Evolutionary conservation across 2,329 filamentous ascomycete genomes (phyloP).

Genomic region (Cylindrodendrum hubeiense): DNA sequence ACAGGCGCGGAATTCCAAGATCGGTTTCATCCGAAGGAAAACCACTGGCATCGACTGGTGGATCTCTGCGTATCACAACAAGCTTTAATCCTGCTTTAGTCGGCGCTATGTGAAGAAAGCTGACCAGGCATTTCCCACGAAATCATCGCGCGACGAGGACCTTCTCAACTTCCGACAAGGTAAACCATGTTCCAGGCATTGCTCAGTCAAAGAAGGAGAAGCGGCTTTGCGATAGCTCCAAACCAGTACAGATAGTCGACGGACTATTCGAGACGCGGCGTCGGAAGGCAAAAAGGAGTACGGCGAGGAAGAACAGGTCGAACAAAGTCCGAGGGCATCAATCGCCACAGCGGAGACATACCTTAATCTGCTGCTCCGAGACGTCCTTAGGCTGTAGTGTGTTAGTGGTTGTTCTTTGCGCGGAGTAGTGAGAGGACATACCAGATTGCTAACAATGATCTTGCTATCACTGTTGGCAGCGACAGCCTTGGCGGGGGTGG

Average conservation of each 20-base stretch:
- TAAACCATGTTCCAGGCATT: slow-evolving; percentile 47
- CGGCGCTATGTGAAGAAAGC: slow-evolving; percentile 52
- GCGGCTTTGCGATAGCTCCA: slow-evolving; percentile 43
- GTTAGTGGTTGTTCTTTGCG: slow-evolving; percentile 59
- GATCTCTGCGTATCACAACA: slow-evolving; percentile 34
- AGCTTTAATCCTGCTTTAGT: slow-evolving; percentile 41
- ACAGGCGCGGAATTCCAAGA: slow-evolving; percentile 34
- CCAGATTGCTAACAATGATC: slow-evolving; percentile 98
- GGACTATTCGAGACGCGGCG: slow-evolving; percentile 39
- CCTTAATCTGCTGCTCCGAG: slow-evolving; percentile 98
- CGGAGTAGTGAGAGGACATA: slow-evolving; percentile 63
- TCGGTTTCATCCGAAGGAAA: slow-evolving; percentile 46
- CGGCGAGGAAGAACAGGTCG: slow-evolving; percentile 65
- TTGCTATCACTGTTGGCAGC: slow-evolving; percentile 83
- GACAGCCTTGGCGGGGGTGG: slow-evolving; percentile 73
- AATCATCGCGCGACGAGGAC: slow-evolving; percentile 64
- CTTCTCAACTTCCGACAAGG: slow-evolving; percentile 69
- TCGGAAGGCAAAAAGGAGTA: slow-evolving; percentile 51
- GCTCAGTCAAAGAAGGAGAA: slow-evolving; percentile 49
- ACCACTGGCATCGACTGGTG: slow-evolving; percentile 36
- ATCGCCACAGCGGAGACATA: slow-evolving; percentile 94
- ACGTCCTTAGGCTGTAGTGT: slow-evolving; percentile 87
- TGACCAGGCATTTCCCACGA: slow-evolving; percentile 65
- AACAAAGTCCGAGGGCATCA: slow-evolving; percentile 77
- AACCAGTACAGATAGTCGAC: slow-evolving; percentile 32